Conservation (phyloP, 768 basidiomycete species). For the Pleurotus djamor region DNA sequence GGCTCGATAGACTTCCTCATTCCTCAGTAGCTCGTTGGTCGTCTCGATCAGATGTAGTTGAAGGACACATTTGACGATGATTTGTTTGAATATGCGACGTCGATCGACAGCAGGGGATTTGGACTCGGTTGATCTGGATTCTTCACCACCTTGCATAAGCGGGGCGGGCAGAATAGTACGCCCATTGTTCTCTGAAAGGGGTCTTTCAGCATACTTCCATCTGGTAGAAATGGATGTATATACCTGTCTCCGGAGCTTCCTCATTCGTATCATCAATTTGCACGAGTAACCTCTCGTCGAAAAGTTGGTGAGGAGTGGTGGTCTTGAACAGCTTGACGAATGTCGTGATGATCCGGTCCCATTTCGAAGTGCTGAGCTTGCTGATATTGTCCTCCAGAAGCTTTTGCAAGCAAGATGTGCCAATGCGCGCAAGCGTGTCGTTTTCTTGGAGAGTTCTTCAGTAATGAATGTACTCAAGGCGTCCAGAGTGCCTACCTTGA, state of each 20-base stretch:
- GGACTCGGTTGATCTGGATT: conserved; percentile 35
- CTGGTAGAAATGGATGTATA: background rate
- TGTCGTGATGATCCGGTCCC: conserved; percentile 90
- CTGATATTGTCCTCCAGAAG: conserved; percentile 89
- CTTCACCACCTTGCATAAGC: conserved; percentile 71
- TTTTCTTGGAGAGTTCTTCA: conserved; percentile 62
- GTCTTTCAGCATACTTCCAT: conserved; percentile 1
- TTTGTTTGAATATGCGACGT: conserved; percentile 92
- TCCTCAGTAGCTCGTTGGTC: conserved; percentile 92
- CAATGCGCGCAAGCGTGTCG: conserved; percentile 95
- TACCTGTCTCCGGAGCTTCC: conserved; percentile 52
- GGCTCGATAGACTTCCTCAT: conserved; percentile 85
- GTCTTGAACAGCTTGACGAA: conserved; percentile 97
- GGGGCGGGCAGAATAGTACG: conserved; percentile 84
- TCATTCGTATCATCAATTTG: conserved; percentile 65
- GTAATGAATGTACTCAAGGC: conserved; percentile 3
- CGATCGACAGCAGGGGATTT: conserved; percentile 67
- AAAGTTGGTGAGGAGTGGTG: conserved; percentile 95
- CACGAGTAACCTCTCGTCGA: conserved; percentile 87
- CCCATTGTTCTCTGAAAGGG: conserved; percentile 54
- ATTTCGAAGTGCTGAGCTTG: conserved; percentile 79
- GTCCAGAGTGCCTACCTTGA: conserved; percentile 77
- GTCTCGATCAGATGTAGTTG: conserved; percentile 96
- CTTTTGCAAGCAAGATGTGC: conserved; percentile 96
- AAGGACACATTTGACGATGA: conserved; percentile 99